Conservation (phyloP, 1,284 basidiomycete genomes). For the Naganishia albida region DNA sequence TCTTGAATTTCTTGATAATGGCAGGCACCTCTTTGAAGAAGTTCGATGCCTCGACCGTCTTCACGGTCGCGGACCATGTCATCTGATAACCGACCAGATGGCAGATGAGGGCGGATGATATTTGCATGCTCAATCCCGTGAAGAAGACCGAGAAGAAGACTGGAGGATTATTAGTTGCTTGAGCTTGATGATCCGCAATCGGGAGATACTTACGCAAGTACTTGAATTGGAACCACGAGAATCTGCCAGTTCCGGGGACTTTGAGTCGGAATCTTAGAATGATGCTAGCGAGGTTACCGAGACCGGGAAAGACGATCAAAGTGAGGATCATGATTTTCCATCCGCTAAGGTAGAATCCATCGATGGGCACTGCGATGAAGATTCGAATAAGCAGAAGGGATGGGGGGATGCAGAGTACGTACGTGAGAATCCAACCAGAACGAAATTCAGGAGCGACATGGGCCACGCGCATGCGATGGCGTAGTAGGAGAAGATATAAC, state of each 20-base stretch:
- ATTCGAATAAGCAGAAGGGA: not conserved
- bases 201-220: constrained; percentile 36
- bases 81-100: constrained; percentile 83
- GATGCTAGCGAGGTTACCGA: constrained; percentile 70
- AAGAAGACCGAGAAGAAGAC: constrained; percentile 76
- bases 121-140: constrained; percentile 71
- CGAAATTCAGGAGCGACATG: constrained; percentile 43
- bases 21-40: constrained; percentile 65
- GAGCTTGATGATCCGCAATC: not conserved
- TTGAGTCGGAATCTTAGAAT: constrained; percentile 75
- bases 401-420: not conserved
- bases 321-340: constrained; percentile 61
- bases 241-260: constrained; percentile 24
- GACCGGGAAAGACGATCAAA: constrained; percentile 70
- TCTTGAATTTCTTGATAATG: constrained; percentile 71
- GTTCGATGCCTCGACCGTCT: constrained; percentile 61
- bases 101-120: constrained; percentile 69
- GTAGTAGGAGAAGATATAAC: constrained; percentile 49
- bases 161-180: constrained; percentile 12
- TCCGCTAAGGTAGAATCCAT: constrained; percentile 45
- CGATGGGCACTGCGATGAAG: constrained; percentile 38
- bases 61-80: constrained; percentile 63
- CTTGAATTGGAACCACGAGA: constrained; percentile 40
- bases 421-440: constrained; percentile 40
- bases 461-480: constrained; percentile 44